Evolutionary conservation across 345 rosid genomes (phyloP), one percentile per base, ranked within the genome.

Genomic region (Salix udensis): DNA sequence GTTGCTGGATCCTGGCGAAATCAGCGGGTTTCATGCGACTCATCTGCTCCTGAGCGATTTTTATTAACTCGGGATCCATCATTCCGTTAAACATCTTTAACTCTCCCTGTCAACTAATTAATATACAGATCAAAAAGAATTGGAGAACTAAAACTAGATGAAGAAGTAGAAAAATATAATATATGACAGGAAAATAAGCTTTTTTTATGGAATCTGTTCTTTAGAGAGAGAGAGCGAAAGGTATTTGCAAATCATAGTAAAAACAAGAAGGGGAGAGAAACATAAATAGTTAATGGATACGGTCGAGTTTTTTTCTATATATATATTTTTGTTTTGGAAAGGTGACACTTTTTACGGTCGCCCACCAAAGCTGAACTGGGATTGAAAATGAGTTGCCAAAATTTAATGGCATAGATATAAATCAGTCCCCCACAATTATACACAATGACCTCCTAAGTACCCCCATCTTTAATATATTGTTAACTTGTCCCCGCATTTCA

Each of bases 51-150:
- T 96, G 98, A 69, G 97, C 98, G 30, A 94, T 79, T 42, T 83
- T 88, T 46, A 94, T 84, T 89, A 96, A 73, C 75, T 92, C 98
- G 46, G 99, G 98, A 92, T 96, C 98, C 97, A 96, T 92, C 92
- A 85, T 83, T 67, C 97, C 95, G 88, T 88, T 84, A 76, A 91
- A 86, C 94, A 92, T 87, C 37, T 58, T 58, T 23, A 55, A 55
- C n/a, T 70, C 24, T 34, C 23, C 7, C 6, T 5, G 40, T 6
- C 37, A 65, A 65, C 19, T 65, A 21, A 30, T 34, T 2, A 31
- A 5, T 31, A 31, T 7, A n/a, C 46, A 67, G n/a, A 67, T 11
- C 2, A 34, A 34, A 67, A 67, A 39, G 48, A 67, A 67, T 68
- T 40, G 52, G 72, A 40, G 72, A 68, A 6, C 24, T 7, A 10